These are phyloP conservation scores for Boletus albobrunnescens DNA, from an alignment of 1,284 basidiomycete species.

Conservation along the genomic window DNA sequence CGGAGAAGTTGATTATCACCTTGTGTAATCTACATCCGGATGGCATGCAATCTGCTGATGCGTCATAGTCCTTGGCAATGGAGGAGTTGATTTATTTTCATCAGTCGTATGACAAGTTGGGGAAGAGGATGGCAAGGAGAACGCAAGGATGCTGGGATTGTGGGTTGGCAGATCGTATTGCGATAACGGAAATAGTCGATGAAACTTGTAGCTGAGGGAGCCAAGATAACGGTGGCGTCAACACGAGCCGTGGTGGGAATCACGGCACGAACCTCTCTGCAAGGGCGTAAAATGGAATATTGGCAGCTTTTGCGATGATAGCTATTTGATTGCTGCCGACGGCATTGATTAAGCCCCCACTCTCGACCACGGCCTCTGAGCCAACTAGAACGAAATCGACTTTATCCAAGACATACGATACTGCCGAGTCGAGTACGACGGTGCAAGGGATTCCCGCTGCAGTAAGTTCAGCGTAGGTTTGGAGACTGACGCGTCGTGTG, in stretches of 20 bases:
- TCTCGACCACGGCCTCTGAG: constrained; percentile 96
- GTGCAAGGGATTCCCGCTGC: constrained; percentile 91
- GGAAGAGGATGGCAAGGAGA: constrained; percentile 40
- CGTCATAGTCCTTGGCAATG: constrained; percentile 49
- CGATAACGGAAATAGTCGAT: constrained; percentile 92
- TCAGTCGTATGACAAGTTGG: constrained; percentile 18
- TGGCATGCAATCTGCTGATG: constrained; percentile 72
- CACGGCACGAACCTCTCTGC: constrained; percentile 73
- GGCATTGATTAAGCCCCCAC: constrained; percentile 84
- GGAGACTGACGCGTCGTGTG: constrained; percentile 54
- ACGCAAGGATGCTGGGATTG: constrained; percentile 66
- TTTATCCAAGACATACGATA: constrained; percentile 95
- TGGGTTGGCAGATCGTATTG: constrained; percentile 94
- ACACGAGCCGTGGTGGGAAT: constrained; percentile 19
- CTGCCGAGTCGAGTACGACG: constrained; percentile 92
- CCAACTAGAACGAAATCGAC: constrained; percentile 94
- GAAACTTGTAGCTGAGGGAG: constrained; percentile 85
- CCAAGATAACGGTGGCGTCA: constrained; percentile 21
- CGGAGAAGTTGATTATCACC: constrained; percentile 39
- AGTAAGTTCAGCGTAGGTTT: constrained; percentile 81
- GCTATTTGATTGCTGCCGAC: constrained; percentile 96
- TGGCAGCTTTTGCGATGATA: constrained; percentile 89
- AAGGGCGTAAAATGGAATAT: constrained; percentile 95
- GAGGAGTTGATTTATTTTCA: constrained; percentile 23
- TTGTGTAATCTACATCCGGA: constrained; percentile 81